Evolutionary conservation across 2,329 filamentous ascomycete species (phyloP), one percentile per base, ranked within the genome.

Genomic region (Phoma herbarum): DNA sequence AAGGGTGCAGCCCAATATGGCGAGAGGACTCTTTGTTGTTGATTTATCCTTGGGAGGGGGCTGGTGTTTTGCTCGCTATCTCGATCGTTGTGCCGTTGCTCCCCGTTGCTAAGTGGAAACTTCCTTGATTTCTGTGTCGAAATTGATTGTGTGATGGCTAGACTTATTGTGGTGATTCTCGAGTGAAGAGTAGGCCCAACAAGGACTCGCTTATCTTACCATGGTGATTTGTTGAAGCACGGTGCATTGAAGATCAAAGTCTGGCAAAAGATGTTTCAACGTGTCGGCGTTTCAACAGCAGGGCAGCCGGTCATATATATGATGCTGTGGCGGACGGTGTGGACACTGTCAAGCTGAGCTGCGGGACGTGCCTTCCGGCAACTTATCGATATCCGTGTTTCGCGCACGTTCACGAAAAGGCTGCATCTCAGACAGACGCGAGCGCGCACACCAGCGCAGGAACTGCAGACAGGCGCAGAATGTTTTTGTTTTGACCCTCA

Each of bases 401-500:
- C 47, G 45, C 45, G 43, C 60, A 47, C 52, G 57, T 56, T 51
- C 44, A 43, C 26, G 11, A 59, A 25, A 43, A 12, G 22, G 20
- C 29, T 50, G 33, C 60, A 52, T 45, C 35, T 23, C 45, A 64
- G 67, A 69, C 63, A 70, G 52, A 66, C 64, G 67, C 66, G 61
- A 57, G 46, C 46, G 49, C 52, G 52, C 52, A 57, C 53, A 65
- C 61, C 60, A 64, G 58, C 46, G 61, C 59, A 64, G 48, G 53
- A 61, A 68, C 43, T 44, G 57, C 57, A 48, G 45, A 28, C 45
- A 56, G 52, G 29, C 39, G 52, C 52, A 56, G 29, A 31, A 22
- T 68, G 64, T 72, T 67, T 61, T 68, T 71, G 65, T 75, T 69
- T 60, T 65, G 50, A 23, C 46, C 58, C 59, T 69, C 70, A 66